phyloP scores from a whole-genome alignment of 805 yeast genomes.

The Pichia manshurica region DNA sequence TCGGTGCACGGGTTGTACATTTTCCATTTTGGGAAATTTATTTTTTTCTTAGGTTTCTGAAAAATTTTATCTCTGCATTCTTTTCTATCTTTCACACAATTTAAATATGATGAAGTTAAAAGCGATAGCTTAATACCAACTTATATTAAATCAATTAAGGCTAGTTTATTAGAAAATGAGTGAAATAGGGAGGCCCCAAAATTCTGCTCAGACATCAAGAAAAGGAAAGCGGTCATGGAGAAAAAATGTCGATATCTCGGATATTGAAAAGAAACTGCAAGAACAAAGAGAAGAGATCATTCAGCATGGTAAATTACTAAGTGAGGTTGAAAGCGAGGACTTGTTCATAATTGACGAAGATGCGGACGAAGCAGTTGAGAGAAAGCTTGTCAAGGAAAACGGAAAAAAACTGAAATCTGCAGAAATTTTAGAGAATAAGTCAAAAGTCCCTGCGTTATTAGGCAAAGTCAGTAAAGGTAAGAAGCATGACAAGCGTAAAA shows the following conservation, averaged over 20 bases:
- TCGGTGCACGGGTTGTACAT: constrained; percentile 1
- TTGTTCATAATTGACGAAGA: constrained; percentile 64
- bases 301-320: constrained; percentile 39
- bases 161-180: constrained; percentile 19
- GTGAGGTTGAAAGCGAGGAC: constrained; percentile 39
- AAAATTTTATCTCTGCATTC: no score
- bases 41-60: no score
- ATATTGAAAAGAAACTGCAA: constrained; percentile 66
- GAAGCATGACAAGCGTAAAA: constrained; percentile 10
- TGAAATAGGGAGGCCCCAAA: constrained; percentile 42
- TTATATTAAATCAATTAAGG: not conserved
- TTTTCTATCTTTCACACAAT: no score
- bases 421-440: constrained; percentile 66
- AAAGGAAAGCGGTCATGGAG: constrained; percentile 94
- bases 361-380: constrained; percentile 44
- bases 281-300: constrained; percentile 57
- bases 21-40: constrained; percentile 1
- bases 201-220: constrained; percentile 70
- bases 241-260: constrained; percentile 82
- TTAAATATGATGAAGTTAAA: no score
- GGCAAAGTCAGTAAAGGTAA: constrained; percentile 34
- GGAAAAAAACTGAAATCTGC: constrained; percentile 34
- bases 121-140: no score
- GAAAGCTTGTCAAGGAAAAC: constrained; percentile 36
- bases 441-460: constrained; percentile 69